These are phyloP conservation scores for Nicotiana tabacum DNA, from an alignment of 257 asterid species.

Conservation along the genomic window DNA sequence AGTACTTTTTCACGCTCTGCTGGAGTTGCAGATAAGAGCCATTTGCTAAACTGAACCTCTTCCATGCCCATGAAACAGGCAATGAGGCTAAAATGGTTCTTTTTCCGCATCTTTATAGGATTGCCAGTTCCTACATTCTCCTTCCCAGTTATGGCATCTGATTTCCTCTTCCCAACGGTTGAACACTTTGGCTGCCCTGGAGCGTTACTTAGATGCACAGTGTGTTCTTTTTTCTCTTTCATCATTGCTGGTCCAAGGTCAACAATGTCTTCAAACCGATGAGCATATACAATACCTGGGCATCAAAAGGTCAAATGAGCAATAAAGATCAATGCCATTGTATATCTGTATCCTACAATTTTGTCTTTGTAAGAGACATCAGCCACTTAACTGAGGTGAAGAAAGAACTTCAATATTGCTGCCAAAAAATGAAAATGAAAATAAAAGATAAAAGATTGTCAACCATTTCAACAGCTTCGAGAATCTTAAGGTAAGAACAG, in stretches of 20 bases:
- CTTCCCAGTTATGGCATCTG: slow-evolving; percentile 17
- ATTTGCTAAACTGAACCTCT: slow-evolving; percentile 56
- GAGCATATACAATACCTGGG: slow-evolving; percentile 81
- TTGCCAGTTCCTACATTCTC: slow-evolving; percentile 19
- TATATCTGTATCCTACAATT: background rate
- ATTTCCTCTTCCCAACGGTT: slow-evolving; percentile 22
- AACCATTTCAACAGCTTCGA: background rate
- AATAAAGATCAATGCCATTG: background rate
- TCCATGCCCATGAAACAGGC: slow-evolving; percentile 69
- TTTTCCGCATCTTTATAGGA: slow-evolving; percentile 40
- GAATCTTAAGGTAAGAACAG: background rate
- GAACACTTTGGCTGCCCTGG: background rate
- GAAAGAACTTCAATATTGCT: background rate
- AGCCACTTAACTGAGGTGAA: background rate
- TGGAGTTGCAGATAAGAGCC: slow-evolving; percentile 47
- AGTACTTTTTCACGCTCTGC: slow-evolving; percentile 29
- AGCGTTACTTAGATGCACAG: slow-evolving; percentile 11
- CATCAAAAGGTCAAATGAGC: background rate
- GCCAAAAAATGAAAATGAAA: background rate
- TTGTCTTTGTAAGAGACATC: background rate
- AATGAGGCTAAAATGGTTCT: slow-evolving; percentile 43
- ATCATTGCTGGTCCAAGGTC: slow-evolving; percentile 40
- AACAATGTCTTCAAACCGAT: slow-evolving; percentile 83
- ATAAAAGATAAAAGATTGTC: background rate
- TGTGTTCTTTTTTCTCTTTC: slow-evolving; percentile 17